phyloP scores from a whole-genome alignment of 345 rosid genomes.

The Dipteronia sinensis region DNA sequence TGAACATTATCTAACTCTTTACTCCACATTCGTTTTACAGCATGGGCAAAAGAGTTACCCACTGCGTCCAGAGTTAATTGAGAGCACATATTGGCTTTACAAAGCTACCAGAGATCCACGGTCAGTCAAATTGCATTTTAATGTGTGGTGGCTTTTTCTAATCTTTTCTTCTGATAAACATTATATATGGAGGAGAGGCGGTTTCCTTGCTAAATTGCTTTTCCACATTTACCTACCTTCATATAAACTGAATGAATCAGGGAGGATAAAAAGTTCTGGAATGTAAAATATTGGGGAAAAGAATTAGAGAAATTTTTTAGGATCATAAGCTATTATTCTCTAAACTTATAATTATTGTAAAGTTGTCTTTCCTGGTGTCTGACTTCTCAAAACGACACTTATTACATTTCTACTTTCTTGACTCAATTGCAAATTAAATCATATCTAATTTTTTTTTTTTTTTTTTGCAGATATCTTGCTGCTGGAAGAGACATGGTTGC shows the following conservation, averaged over 20 bases:
- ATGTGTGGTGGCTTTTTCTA: background rate
- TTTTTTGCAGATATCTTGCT: slow-evolving; percentile 95
- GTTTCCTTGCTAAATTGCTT: background rate
- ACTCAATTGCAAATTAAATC: background rate
- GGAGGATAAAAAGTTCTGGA: background rate
- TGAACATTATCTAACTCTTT: slow-evolving; percentile 16
- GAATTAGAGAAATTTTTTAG: background rate
- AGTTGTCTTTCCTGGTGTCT: background rate
- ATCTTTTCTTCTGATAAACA: background rate
- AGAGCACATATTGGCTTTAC: slow-evolving; percentile 98
- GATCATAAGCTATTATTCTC: background rate
- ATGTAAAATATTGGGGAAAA: background rate
- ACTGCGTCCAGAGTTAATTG: slow-evolving; percentile 92
- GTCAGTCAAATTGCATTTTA: slow-evolving; percentile 36
- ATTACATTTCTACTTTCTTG: background rate
- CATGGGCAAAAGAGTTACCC: slow-evolving; percentile 97
- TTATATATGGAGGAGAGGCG: background rate
- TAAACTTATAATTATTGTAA: background rate
- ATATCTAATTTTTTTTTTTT: slow-evolving; percentile 13
- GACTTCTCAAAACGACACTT: background rate
- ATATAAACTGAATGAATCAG: background rate
- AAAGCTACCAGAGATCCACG: slow-evolving; percentile 95
- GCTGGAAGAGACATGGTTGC: slow-evolving; percentile 93
- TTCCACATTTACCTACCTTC: background rate
- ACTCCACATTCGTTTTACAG: slow-evolving; percentile 43